Evolutionary conservation across 805 yeast species (phyloP), one percentile per base, ranked within the genome.

Genomic region (Metschnikowia kunwiensis): DNA sequence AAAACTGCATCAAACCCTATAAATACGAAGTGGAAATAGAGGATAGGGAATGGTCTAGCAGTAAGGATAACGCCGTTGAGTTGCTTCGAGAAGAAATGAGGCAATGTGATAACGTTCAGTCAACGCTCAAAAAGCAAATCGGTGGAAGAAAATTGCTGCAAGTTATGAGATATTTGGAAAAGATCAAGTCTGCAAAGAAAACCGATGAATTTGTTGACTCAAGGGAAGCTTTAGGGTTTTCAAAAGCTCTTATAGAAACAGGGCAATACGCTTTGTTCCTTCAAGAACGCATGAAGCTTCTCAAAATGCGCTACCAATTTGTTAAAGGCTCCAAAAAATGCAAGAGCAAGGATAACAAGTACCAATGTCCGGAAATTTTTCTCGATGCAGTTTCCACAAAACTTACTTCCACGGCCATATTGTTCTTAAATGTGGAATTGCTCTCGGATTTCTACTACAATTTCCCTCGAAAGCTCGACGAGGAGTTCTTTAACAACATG

Each of bases 1-100:
- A 93, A 54, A 93, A 94, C 60, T 89, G 97, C 64, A 91, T 93
- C 53, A 93, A 93, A 58, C 99, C 99, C 2, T 93, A 83, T 67
- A 93, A 93, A 64, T 93, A 91, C 58, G 99, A 93, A 55, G 89
- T 93, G 42, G 99, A 93, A 54, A 77, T 93, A 32, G 97, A 93
- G 55, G 95, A 89, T 50, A 72, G 96, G 25, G 99, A 93, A 58
- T 93, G 99, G 99, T 63, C 68, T 20, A 55, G 74, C 6, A 81
- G 96, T 24, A 77, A 86, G 42, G 94, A 85, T 21, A 94, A 85
- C 54, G 75, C 97, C 0, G 74, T 78, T 9, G 66, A 64, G 15
- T 60, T 93, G 38, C 59, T 93, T 38, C 82, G 80, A 51, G 97
- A 93, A 57, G 99, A 93, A 61, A 61, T 86, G 41, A 69, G 77